Evolutionary conservation across 2,329 filamentous ascomycete genomes (phyloP).

Genomic region (Stagonosporopsis chrysanthemi): DNA sequence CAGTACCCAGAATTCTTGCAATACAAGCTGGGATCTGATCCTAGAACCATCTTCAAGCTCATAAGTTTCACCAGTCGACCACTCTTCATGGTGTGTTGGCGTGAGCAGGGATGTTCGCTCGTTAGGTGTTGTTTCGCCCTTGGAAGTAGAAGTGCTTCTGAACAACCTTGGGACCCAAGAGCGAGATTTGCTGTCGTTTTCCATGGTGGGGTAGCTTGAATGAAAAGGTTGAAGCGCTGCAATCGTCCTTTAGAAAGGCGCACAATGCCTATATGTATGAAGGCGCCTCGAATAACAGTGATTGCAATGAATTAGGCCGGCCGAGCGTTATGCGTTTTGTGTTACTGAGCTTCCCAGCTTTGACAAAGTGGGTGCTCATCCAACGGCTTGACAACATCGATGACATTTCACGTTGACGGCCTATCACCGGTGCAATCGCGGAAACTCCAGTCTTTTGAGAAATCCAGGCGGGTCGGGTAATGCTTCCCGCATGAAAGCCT

Average conservation of each 20-base stretch:
- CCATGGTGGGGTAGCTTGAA: conserved; percentile 27
- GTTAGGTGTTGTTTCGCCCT: conserved; percentile 39
- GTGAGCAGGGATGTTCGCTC: conserved; percentile 56
- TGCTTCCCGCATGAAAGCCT: conserved; percentile 31
- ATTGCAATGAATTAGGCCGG: conserved; percentile 7
- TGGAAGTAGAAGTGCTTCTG: conserved; percentile 25
- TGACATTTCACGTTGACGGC: conserved; percentile 25
- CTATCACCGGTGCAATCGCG: conserved; percentile 32
- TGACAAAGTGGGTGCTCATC: conserved; percentile 26
- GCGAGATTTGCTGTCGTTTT: conserved; percentile 26
- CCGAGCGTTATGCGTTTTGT: conserved; percentile 23
- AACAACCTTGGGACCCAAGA: conserved; percentile 44
- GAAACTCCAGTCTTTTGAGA: conserved; percentile 17
- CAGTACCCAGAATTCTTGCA: conserved; percentile 71
- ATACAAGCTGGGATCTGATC: conserved; percentile 50
- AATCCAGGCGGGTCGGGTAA: conserved; percentile 27
- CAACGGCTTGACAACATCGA: conserved; percentile 33
- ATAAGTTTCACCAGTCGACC: conserved; percentile 46
- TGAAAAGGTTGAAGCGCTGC: no score
- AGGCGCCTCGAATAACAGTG: neutral
- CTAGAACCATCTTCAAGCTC: conserved; percentile 48
- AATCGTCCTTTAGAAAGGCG: neutral
- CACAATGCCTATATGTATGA: neutral
- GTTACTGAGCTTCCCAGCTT: conserved; percentile 12
- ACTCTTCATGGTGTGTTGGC: conserved; percentile 48